Evolutionary conservation across 2,329 filamentous ascomycete genomes (phyloP).

Genomic region (Remersonia thermophila): DNA sequence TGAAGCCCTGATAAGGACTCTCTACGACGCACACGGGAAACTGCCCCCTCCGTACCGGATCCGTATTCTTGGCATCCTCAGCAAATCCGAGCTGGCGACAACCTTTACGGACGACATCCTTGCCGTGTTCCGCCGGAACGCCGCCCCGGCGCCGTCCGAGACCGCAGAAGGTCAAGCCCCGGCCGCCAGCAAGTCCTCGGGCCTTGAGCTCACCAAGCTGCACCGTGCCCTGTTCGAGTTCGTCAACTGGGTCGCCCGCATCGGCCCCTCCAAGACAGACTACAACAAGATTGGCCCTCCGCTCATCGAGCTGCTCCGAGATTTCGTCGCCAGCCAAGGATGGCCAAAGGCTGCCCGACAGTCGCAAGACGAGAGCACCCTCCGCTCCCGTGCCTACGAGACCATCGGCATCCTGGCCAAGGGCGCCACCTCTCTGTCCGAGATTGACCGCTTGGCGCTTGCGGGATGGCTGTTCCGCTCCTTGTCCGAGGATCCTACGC

Average conservation of each 20-base stretch:
- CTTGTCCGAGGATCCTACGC: conserved; percentile 64
- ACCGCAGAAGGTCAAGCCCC: background rate
- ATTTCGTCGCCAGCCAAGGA: conserved; percentile 67
- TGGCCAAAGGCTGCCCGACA: conserved; percentile 53
- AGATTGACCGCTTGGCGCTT: conserved; percentile 43
- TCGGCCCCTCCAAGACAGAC: conserved; percentile 46
- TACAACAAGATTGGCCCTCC: conserved; percentile 54
- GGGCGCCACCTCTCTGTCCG: conserved; percentile 42
- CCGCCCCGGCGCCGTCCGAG: conserved; percentile 1
- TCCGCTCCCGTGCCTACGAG: conserved; percentile 78
- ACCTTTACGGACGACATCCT: conserved; percentile 56
- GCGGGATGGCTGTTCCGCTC: conserved; percentile 70
- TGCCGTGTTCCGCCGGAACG: conserved; percentile 53
- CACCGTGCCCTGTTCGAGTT: conserved; percentile 75
- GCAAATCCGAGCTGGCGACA: conserved; percentile 64
- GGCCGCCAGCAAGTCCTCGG: conserved; percentile 29
- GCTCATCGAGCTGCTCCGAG: conserved; percentile 55
- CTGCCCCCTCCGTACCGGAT: conserved; percentile 62
- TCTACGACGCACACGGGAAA: conserved; percentile 66
- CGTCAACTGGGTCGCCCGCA: conserved; percentile 72
- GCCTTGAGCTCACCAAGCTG: conserved; percentile 66
- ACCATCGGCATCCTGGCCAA: conserved; percentile 73
- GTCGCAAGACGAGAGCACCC: conserved; percentile 46
- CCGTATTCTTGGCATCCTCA: conserved; percentile 62
- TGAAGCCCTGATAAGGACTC: conserved; percentile 42